phyloP scores from a whole-genome alignment of 768 basidiomycete genomes.

The Lyophyllum decastes region DNA sequence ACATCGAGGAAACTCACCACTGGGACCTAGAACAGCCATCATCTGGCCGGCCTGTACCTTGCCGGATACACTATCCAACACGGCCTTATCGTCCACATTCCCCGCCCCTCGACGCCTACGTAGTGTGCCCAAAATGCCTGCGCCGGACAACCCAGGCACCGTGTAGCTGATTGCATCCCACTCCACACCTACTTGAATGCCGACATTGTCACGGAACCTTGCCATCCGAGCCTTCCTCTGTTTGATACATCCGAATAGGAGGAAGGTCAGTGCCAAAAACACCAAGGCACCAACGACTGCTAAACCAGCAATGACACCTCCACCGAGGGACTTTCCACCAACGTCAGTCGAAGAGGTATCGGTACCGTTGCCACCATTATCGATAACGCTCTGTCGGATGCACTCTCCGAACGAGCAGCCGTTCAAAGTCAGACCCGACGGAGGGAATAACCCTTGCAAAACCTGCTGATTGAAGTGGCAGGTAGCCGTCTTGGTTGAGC shows the following conservation, averaged over 20 bases:
- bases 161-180: constrained; percentile 74
- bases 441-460: constrained; percentile 73
- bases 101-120: constrained; percentile 11
- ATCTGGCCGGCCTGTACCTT: constrained; percentile 77
- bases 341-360: constrained; percentile 23
- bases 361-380: constrained; percentile 44
- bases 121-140: constrained; percentile 13
- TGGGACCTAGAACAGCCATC: constrained; percentile 91
- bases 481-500: constrained; percentile 45
- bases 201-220: constrained; percentile 37
- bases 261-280: constrained; percentile 53
- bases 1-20: constrained; percentile 49
- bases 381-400: constrained; percentile 77
- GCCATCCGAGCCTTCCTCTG: constrained; percentile 64
- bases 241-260: constrained; percentile 60
- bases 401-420: constrained; percentile 90
- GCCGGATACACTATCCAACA: constrained; percentile 74
- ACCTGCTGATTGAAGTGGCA: constrained; percentile 79
- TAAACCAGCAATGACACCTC: constrained; percentile 89
- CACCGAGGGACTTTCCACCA: constrained; percentile 52
- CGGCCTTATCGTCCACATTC: constrained; percentile 50
- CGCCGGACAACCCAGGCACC: constrained; percentile 37
- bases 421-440: constrained; percentile 66
- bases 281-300: constrained; percentile 78
- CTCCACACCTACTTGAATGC: constrained; percentile 59